These are phyloP conservation scores for Citrus inodora DNA, from an alignment of 345 rosid genomes.

Conservation along the genomic window DNA sequence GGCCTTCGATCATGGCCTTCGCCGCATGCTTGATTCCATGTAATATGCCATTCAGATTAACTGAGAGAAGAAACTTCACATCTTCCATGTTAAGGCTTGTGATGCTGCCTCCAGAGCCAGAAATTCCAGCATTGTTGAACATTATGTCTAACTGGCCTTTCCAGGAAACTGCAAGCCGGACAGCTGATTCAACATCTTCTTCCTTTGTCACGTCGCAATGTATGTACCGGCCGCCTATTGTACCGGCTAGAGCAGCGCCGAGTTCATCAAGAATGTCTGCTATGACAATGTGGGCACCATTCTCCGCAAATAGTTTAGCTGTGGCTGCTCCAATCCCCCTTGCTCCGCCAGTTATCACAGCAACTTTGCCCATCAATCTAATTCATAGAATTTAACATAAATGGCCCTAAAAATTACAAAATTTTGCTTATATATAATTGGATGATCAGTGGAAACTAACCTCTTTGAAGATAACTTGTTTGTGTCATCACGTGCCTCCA, in stretches of 20 bases:
- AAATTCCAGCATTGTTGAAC: constrained; percentile 41
- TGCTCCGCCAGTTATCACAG: constrained; percentile 78
- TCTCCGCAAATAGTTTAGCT: constrained; percentile 56
- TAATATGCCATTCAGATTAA: constrained; percentile 62
- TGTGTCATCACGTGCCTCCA: constrained; percentile 1
- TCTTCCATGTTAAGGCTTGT: constrained; percentile 44
- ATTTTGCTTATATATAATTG: background rate
- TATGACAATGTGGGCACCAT: constrained; percentile 65
- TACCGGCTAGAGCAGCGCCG: constrained; percentile 46
- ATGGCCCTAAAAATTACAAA: background rate
- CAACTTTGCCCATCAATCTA: constrained; percentile 61
- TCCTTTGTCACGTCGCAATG: constrained; percentile 76
- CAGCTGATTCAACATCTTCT: constrained; percentile 54
- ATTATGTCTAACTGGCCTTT: constrained; percentile 52
- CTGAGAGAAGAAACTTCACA: constrained; percentile 37
- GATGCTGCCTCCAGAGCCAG: constrained; percentile 53
- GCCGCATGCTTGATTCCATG: constrained; percentile 82
- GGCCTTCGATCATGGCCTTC: constrained; percentile 59
- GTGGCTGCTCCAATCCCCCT: constrained; percentile 88
- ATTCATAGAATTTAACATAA: background rate
- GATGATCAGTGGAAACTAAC: constrained; percentile 4
- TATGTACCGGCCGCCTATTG: constrained; percentile 59
- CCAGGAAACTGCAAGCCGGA: constrained; percentile 53
- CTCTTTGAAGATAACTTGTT: constrained; percentile 13
- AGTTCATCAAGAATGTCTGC: constrained; percentile 68